Conservation (phyloP, 352 stramenopile species). For the Aphanomyces stellatus region DNA sequence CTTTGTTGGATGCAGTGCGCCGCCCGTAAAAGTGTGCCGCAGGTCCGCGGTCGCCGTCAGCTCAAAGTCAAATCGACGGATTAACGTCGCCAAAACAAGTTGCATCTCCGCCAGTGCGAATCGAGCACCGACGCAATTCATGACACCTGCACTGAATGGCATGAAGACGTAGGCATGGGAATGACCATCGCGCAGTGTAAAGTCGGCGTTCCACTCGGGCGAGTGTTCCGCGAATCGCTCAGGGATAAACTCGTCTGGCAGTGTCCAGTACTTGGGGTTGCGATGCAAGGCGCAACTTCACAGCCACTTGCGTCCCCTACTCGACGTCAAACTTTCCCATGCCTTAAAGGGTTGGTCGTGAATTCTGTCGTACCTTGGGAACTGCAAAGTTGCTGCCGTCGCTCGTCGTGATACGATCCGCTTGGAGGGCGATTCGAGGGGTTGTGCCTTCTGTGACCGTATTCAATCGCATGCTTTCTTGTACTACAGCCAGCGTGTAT, state of each 20-base stretch:
- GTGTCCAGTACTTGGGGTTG: conserved; percentile 1
- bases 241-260: background rate
- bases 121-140: background rate
- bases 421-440: background rate
- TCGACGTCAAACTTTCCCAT: too few species aligned
- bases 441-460: background rate
- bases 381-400: background rate
- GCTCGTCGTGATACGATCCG: background rate
- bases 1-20: background rate
- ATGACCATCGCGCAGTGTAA: background rate
- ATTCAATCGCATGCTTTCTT: conserved; percentile 3
- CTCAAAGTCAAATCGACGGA: background rate
- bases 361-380: conserved; percentile 4
- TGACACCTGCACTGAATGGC: conserved; percentile 4
- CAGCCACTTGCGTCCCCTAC: conserved; percentile 1
- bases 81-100: background rate
- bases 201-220: background rate
- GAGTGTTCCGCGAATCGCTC: background rate
- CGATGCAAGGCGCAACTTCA: background rate
- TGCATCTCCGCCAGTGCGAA: background rate
- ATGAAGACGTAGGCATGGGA: conserved; percentile 6
- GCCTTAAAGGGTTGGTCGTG: background rate
- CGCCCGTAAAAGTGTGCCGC: background rate
- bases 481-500: background rate
- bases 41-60: background rate